Evolutionary conservation across 2,329 filamentous ascomycete species (phyloP).

Genomic region (Cladophialophora immunda): DNA sequence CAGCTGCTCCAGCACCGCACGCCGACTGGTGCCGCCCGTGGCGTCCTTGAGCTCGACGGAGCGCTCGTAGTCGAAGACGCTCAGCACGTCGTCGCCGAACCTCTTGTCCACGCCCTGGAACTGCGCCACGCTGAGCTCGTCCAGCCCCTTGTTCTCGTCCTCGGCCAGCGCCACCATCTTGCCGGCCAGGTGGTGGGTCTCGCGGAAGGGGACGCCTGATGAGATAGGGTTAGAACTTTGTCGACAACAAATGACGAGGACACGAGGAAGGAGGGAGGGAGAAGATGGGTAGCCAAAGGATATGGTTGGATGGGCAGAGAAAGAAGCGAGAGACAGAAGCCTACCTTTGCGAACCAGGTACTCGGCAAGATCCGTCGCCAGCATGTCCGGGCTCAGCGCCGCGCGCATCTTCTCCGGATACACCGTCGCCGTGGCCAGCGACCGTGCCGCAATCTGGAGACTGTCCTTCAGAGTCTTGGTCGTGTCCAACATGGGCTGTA

Average conservation of each 20-base stretch:
- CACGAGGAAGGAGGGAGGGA: not conserved
- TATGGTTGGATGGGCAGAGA: not conserved
- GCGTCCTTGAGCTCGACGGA: slow-evolving; percentile 82
- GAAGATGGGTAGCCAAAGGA: not conserved
- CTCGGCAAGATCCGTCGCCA: slow-evolving; percentile 67
- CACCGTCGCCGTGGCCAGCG: slow-evolving; percentile 75
- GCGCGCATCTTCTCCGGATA: slow-evolving; percentile 79
- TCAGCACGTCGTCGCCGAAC: slow-evolving; percentile 74
- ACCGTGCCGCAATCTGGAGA: slow-evolving; percentile 81
- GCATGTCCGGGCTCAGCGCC: slow-evolving; percentile 82
- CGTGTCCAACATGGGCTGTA: slow-evolving; percentile 84
- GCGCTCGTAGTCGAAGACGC: slow-evolving; percentile 79
- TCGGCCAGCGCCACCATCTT: slow-evolving; percentile 77
- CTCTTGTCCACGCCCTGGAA: slow-evolving; percentile 72
- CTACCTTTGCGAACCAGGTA: slow-evolving; percentile 55
- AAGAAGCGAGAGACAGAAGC: no score
- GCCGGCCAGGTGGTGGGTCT: slow-evolving; percentile 81
- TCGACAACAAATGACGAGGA: slow-evolving; percentile 8
- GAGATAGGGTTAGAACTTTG: no score
- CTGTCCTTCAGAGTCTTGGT: slow-evolving; percentile 81
- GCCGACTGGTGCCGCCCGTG: slow-evolving; percentile 79
- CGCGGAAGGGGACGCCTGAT: slow-evolving; percentile 75
- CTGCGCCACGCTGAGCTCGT: slow-evolving; percentile 72
- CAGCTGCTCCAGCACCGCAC: slow-evolving; percentile 70
- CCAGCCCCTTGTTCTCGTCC: slow-evolving; percentile 71